phyloP scores from a whole-genome alignment of 768 basidiomycete genomes.

The Epithele typhae region DNA sequence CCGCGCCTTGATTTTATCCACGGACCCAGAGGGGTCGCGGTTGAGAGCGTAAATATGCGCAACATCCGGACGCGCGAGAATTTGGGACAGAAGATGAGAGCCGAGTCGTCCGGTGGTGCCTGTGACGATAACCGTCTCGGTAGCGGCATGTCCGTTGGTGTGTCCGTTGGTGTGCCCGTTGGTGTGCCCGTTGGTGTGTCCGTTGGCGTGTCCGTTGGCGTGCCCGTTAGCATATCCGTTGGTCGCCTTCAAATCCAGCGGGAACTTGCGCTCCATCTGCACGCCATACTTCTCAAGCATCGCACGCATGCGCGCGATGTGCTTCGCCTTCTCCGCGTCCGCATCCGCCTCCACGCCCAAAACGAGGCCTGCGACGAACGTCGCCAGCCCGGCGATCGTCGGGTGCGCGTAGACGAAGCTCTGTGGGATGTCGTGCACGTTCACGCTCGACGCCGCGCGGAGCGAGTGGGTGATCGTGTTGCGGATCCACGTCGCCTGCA shows the following conservation, averaged over 20 bases:
- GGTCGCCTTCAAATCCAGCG: background rate
- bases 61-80: slow-evolving; percentile 17
- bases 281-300: slow-evolving; percentile 17
- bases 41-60: slow-evolving; percentile 22
- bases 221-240: slow-evolving; percentile 3
- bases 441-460: slow-evolving; percentile 12
- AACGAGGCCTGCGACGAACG: slow-evolving; percentile 3
- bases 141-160: background rate
- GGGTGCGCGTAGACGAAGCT: slow-evolving; percentile 23
- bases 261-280: slow-evolving; percentile 6
- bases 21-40: slow-evolving; percentile 10
- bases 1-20: slow-evolving; percentile 4
- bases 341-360: slow-evolving; percentile 5
- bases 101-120: slow-evolving; percentile 32
- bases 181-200: background rate
- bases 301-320: slow-evolving; percentile 13
- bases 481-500: slow-evolving; percentile 24
- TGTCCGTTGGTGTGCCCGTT: slow-evolving; percentile 6
- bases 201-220: slow-evolving; percentile 5
- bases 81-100: slow-evolving; percentile 23
- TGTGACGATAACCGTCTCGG: slow-evolving; percentile 26
- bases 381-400: slow-evolving; percentile 14
- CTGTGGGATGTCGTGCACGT: slow-evolving; percentile 11
- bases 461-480: slow-evolving; percentile 22
- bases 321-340: background rate